Base-by-base conservation (phyloP, 176 grass and related monocot species). In the Olyra latifolia region DNA sequence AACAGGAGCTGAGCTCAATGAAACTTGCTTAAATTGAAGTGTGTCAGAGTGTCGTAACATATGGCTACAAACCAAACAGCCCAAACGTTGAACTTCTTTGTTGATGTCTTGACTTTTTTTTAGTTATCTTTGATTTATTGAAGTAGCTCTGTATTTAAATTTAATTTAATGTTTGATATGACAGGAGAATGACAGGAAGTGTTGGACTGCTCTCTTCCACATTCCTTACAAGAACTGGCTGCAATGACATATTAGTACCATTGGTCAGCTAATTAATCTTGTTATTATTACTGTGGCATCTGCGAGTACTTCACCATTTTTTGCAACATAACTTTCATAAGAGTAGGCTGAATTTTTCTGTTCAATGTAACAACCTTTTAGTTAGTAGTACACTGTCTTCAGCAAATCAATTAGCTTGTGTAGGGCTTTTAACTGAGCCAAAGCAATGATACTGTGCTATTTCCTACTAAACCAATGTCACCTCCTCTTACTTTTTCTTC, bases 201-300 rank as follows among this genome's bases (percentile, higher is more conserved):
- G 77, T 97, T 50, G 93, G 90, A 24, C 73, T 97, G 46, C 83
- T 97, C 74, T 97, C 90, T 60, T 97, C 90, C 59, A 97, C 93
- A 59, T 97, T 88, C 41, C 71, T 93, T 41, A 90, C 53, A 55
- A 88, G 76, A 74, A 83, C 77, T 12, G 91, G 83, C 39, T 87
- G 69, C 69, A 62, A 44, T 72, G 88, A 97, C 74, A 84, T 93
- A 81, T 49, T 97, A 57, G 88, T 97, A 71, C 93, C 93, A 69
- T 62, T 41, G 76, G 93, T 97, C 74, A 88, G 90, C 87, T 66
- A 8, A 6, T 30, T 78, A 30, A 72, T 79, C 70, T 85, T 57
- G 4, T 39, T 17, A 72, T 8, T 75, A 17, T 41, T 69, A 39
- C 16, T n/a, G n/a, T n/a, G n/a, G n/a, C n/a, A n/a, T n/a, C n/a